phyloP scores from a whole-genome alignment of 1,284 basidiomycete genomes.

The Puccinia horiana region DNA sequence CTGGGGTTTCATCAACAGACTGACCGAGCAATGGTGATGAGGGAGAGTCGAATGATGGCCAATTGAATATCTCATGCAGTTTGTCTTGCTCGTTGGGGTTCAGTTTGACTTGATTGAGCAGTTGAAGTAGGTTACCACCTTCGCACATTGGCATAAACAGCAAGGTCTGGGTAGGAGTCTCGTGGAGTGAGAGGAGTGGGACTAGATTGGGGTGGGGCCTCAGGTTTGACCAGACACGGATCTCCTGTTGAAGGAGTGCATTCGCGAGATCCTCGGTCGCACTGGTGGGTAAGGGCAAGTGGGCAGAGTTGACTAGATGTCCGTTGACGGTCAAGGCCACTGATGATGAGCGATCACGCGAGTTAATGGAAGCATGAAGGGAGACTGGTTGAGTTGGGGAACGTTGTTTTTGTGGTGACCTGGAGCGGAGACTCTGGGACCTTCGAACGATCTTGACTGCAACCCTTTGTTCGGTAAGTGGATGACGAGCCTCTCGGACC shows the following conservation, averaged over 20 bases:
- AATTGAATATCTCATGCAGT: constrained; percentile 28
- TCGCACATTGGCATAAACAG: constrained; percentile 81
- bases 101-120: constrained; percentile 64
- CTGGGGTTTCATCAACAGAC: background rate
- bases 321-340: constrained; percentile 54
- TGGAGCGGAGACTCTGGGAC: constrained; percentile 18
- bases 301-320: constrained; percentile 63
- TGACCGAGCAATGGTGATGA: background rate
- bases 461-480: constrained; percentile 68
- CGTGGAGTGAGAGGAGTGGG: constrained; percentile 72
- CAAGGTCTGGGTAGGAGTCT: constrained; percentile 72
- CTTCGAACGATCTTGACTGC: constrained; percentile 76
- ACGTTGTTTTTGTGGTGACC: background rate
- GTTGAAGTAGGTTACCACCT: constrained; percentile 80
- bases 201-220: constrained; percentile 70
- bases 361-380: constrained; percentile 49
- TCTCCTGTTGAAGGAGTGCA: constrained; percentile 70
- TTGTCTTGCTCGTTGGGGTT: constrained; percentile 21
- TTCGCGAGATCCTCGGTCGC: constrained; percentile 62
- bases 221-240: constrained; percentile 74
- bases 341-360: constrained; percentile 44
- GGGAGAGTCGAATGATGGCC: constrained; percentile 24
- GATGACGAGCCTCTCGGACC: constrained; percentile 71
- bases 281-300: constrained; percentile 60
- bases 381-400: background rate